Evolutionary conservation across 2,329 filamentous ascomycete species (phyloP).

Genomic region (Xylariaceae sp.): DNA sequence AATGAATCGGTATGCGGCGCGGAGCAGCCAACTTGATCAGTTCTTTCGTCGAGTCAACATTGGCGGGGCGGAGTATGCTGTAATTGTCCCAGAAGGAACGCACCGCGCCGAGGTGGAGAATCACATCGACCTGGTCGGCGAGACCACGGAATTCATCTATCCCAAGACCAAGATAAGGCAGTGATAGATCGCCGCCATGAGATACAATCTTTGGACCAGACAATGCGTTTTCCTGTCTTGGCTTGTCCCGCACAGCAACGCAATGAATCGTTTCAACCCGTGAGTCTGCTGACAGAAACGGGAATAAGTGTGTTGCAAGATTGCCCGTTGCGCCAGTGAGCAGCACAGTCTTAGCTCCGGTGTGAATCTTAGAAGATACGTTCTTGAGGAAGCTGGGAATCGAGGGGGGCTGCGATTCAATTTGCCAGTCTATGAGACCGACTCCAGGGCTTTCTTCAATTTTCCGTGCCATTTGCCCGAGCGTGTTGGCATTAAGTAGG

Average conservation of each 20-base stretch:
- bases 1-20: conserved; percentile 8
- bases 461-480: conserved; percentile 16
- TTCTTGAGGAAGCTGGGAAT: conserved; percentile 12
- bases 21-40: conserved; percentile 23
- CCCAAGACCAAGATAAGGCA: conserved; percentile 35
- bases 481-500: conserved; percentile 16
- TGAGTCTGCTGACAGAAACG: background rate
- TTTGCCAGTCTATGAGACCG: conserved; percentile 16
- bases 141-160: conserved; percentile 27
- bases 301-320: conserved; percentile 12
- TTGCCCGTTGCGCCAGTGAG: conserved; percentile 22
- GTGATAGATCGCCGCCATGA: background rate
- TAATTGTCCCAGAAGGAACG: conserved; percentile 30
- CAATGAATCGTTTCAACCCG: conserved; percentile 19
- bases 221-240: conserved; percentile 35
- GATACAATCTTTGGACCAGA: background rate
- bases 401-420: conserved; percentile 14
- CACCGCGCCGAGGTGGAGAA: conserved; percentile 45
- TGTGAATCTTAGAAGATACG: background rate
- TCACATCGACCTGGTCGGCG: conserved; percentile 33
- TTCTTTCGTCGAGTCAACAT: conserved; percentile 27
- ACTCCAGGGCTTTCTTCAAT: conserved; percentile 1
- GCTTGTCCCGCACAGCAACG: conserved; percentile 18
- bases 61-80: conserved; percentile 21
- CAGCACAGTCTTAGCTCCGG: conserved; percentile 10